Base-by-base conservation (phyloP, 306 rosid genomes). In the Vigna unguiculata region DNA sequence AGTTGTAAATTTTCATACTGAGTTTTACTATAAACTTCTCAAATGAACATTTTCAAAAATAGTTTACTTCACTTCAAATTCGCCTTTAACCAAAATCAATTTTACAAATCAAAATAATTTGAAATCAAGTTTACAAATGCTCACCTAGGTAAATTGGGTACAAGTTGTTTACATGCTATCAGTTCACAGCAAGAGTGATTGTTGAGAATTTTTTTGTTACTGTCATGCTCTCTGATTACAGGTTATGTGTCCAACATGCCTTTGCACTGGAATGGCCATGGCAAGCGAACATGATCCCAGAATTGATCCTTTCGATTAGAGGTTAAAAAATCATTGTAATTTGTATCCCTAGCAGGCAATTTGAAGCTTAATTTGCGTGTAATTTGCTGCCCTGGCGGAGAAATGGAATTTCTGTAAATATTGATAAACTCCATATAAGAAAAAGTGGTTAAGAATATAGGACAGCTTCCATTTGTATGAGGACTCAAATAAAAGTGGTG, bases 201-300 rank as follows among this genome's bases (percentile, higher is more conserved):
- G 19, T 21, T 77, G 34, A 70, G 48, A 72, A 38, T 52, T 28
- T 9, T 75, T 63, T 54, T 48, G 6, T 53, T 70, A 64, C 19
- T 70, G 24, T 6, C 14, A 55, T 57, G 12, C 34, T 52, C 51
- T 73, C 19, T 43, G 68, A 24, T 77, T 83, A 82, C 88, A 95
- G 98, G 98, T 95, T 60, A 92, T 92, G 98, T 95, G 98, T 74
- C 97, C 98, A 10, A 95, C 98, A 32, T 95, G 98, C 79, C 97
- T 95, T 40, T 95, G 98, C 79, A 95, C 98, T 16, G 98, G 98
- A 81, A 92, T 92, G 97, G 98, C 93, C 17, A 95, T 95, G 98
- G 97, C 98, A 11, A 95, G 98, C 25, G 98, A 95, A 77, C 98
- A 92, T 51, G 98, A 95, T 64, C 98, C 95, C 20, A 89, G 97